Conservation (phyloP, 75 land plant genomes). For the Selaginella moellendorffii region DNA sequence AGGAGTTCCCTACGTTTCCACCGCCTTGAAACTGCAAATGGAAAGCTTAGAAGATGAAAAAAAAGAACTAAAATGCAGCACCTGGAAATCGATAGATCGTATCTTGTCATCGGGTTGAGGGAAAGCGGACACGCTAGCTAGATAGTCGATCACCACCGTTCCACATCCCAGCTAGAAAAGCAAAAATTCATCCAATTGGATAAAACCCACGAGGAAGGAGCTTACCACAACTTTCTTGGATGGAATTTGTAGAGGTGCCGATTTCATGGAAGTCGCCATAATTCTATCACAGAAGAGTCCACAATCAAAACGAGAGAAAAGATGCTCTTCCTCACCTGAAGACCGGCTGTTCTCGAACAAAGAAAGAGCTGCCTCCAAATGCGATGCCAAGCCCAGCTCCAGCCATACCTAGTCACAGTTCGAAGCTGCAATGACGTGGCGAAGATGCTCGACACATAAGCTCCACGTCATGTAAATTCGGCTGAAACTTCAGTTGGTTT, state of each 20-base stretch:
- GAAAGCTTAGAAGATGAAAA: not conserved
- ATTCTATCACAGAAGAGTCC: no score
- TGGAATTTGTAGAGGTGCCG: not conserved
- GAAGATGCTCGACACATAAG: no score
- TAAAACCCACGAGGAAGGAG: not conserved
- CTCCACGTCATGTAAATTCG: no score
- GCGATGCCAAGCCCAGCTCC: no score
- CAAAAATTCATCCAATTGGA: not conserved
- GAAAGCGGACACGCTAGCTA: slow-evolving; percentile 60
- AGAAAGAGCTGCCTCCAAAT: no score
- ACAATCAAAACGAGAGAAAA: no score
- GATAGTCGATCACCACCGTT: slow-evolving; percentile 37
- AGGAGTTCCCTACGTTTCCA: slow-evolving; percentile 84
- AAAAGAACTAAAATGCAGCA: slow-evolving; percentile 4
- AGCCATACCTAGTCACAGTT: no score
- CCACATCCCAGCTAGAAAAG: slow-evolving; percentile 58
- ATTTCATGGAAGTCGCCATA: no score
- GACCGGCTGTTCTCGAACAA: no score
- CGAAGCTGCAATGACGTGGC: no score
- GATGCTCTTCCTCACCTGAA: no score
- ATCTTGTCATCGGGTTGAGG: slow-evolving; percentile 92
- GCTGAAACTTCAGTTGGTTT: no score
- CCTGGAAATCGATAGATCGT: slow-evolving; percentile 45
- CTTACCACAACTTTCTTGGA: not conserved
- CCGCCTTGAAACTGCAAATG: slow-evolving; percentile 36